phyloP scores from a whole-genome alignment of 2,329 filamentous ascomycete species.

The Ophiosphaerella narmari region DNA sequence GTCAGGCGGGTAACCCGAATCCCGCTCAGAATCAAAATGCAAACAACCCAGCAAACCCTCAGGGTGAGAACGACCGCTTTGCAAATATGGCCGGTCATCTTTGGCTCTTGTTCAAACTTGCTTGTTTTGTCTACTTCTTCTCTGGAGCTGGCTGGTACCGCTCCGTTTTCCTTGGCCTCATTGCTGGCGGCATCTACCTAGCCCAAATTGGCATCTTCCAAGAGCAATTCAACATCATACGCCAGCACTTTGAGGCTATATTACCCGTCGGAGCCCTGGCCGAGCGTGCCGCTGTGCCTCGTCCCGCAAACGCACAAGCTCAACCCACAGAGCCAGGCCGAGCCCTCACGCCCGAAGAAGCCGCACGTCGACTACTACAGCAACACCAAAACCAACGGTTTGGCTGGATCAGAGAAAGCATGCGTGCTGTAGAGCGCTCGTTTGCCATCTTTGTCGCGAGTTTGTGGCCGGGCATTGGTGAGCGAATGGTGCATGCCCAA shows the following conservation, averaged over 20 bases:
- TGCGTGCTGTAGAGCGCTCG: slow-evolving; percentile 59
- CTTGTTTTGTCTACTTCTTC: slow-evolving; percentile 64
- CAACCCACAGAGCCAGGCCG: slow-evolving; percentile 7
- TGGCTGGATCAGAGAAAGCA: slow-evolving; percentile 36
- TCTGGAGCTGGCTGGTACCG: slow-evolving; percentile 51
- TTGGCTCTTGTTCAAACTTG: slow-evolving; percentile 64
- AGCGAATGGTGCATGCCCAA: slow-evolving; percentile 62
- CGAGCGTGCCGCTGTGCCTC: slow-evolving; percentile 12
- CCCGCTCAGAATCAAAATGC: slow-evolving; percentile 12
- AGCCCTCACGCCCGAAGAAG: slow-evolving; percentile 48
- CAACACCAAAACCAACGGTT: slow-evolving; percentile 38
- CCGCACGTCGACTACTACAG: slow-evolving; percentile 47
- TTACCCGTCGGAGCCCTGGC: slow-evolving; percentile 33
- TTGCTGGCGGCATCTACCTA: slow-evolving; percentile 49
- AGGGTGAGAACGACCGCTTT: slow-evolving; percentile 30
- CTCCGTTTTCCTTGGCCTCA: slow-evolving; percentile 47
- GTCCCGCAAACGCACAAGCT: slow-evolving; percentile 4
- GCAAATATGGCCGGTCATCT: slow-evolving; percentile 45
- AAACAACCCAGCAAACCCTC: slow-evolving; percentile 13
- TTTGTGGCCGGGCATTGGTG: slow-evolving; percentile 65
- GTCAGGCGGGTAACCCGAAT: slow-evolving; percentile 13
- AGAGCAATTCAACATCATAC: slow-evolving; percentile 43
- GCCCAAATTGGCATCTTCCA: slow-evolving; percentile 50
- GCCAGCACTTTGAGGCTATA: slow-evolving; percentile 52
- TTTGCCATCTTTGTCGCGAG: slow-evolving; percentile 67